Percentiles rank a stretch among this genome's conserved stretches.
Conservation (phyloP, 306 rosid species). For the Cyclanthera cordifolia region DNA sequence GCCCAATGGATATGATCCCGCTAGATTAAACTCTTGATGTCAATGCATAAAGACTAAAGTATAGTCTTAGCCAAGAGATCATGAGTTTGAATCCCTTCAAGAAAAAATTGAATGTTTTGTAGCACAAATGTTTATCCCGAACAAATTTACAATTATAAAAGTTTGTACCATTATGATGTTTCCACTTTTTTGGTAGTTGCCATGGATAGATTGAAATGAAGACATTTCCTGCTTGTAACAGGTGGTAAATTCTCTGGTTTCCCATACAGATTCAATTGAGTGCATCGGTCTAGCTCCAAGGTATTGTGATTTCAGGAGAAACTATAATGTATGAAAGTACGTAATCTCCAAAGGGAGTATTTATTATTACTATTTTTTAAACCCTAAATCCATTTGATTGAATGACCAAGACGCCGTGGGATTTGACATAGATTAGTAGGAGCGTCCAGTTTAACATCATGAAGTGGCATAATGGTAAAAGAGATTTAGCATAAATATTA, state of each 20-base stretch:
- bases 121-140: background rate
- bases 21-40: background rate
- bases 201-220: background rate
- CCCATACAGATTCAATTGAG: slow-evolving; percentile 70
- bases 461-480: no score
- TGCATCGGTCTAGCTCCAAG: slow-evolving; percentile 63
- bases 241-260: slow-evolving; percentile 57
- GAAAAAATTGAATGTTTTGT: no score
- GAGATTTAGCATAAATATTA: no score
- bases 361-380: no score
- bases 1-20: background rate
- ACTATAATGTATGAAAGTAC: background rate
- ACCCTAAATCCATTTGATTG: background rate
- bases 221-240: slow-evolving; percentile 20
- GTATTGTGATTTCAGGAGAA: slow-evolving; percentile 19
- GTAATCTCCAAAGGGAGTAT: no score
- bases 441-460: no score
- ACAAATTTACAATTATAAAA: background rate
- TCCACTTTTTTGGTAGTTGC: background rate
- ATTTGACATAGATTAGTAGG: background rate
- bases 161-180: background rate
- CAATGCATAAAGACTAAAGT: no score
- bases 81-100: no score
- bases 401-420: background rate
- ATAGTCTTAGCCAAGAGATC: no score